Conservation (phyloP, 2,329 filamentous ascomycete species). For the Fusarium gaditjirri region DNA sequence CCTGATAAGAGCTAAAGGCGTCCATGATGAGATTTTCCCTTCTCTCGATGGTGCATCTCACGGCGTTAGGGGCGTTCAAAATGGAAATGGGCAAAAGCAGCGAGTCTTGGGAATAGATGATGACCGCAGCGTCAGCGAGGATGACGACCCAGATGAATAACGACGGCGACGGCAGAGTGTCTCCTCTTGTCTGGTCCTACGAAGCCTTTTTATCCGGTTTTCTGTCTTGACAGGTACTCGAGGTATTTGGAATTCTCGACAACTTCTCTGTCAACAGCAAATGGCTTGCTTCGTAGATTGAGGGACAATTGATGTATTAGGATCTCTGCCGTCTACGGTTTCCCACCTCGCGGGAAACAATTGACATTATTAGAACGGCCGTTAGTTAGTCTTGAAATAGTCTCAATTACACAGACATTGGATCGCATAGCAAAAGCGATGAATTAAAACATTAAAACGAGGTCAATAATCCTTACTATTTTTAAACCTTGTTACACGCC, state of each 20-base stretch:
- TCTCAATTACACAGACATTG: constrained; percentile 25
- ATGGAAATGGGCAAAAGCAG: constrained; percentile 48
- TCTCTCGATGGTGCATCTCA: constrained; percentile 47
- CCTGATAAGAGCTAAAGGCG: constrained; percentile 64
- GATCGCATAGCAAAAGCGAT: constrained; percentile 14
- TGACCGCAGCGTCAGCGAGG: constrained; percentile 67
- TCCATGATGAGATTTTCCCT: constrained; percentile 48
- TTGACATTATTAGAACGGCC: constrained; percentile 20
- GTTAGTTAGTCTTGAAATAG: constrained; percentile 39
- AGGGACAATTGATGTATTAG: constrained; percentile 71
- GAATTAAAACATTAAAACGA: background rate
- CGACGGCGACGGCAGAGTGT: constrained; percentile 67
- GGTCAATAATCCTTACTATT: constrained; percentile 3
- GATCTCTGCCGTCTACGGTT: constrained; percentile 66
- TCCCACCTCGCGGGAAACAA: constrained; percentile 54
- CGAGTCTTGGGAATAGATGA: constrained; percentile 53
- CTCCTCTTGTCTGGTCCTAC: constrained; percentile 74
- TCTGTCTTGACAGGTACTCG: constrained; percentile 13
- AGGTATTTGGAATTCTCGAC: background rate
- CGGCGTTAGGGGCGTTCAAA: constrained; percentile 66
- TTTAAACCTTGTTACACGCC: background rate
- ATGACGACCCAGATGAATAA: constrained; percentile 73
- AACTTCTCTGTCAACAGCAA: constrained; percentile 1
- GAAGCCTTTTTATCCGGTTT: constrained; percentile 38
- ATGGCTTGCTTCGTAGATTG: constrained; percentile 56